phyloP scores from a whole-genome alignment of 148 eudicot species.

The Camellia japonica region DNA sequence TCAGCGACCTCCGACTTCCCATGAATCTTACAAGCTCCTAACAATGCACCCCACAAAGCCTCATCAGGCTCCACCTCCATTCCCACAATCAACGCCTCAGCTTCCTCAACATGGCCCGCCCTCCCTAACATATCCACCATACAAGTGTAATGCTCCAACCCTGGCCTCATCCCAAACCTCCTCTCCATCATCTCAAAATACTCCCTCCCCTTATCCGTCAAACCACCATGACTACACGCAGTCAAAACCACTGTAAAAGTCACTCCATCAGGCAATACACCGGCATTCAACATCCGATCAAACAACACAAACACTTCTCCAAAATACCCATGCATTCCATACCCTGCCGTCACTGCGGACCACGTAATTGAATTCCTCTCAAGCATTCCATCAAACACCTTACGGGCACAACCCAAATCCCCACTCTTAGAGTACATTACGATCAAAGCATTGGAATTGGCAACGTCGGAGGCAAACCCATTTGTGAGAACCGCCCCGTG shows the following conservation, averaged over 20 bases:
- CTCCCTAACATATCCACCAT: conserved; percentile 65
- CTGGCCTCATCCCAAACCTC: conserved; percentile 33
- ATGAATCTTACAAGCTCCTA: conserved; percentile 43
- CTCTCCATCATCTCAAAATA: conserved; percentile 49
- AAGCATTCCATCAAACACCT: conserved; percentile 46
- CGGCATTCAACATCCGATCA: conserved; percentile 33
- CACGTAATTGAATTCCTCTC: conserved; percentile 40
- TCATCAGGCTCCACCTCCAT: conserved; percentile 55
- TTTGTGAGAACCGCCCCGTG: conserved; percentile 29
- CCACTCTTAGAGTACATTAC: conserved; percentile 51
- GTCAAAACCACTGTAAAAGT: conserved; percentile 40
- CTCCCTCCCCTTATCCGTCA: conserved; percentile 41
- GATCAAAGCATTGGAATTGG: conserved; percentile 46
- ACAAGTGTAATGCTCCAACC: conserved; percentile 58
- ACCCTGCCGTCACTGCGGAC: conserved; percentile 54
- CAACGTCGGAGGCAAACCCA: conserved; percentile 42
- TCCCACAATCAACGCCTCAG: conserved; percentile 33
- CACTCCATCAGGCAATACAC: conserved; percentile 38
- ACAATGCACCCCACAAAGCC: conserved; percentile 45
- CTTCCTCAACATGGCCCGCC: conserved; percentile 47
- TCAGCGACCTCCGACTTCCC: conserved; percentile 29
- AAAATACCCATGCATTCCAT: conserved; percentile 39
- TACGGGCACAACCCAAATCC: conserved; percentile 39
- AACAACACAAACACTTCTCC: conserved; percentile 41
- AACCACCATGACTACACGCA: conserved; percentile 55